Evolutionary conservation across 1,284 basidiomycete genomes (phyloP).

Genomic region (Heliocybe sulcata): DNA sequence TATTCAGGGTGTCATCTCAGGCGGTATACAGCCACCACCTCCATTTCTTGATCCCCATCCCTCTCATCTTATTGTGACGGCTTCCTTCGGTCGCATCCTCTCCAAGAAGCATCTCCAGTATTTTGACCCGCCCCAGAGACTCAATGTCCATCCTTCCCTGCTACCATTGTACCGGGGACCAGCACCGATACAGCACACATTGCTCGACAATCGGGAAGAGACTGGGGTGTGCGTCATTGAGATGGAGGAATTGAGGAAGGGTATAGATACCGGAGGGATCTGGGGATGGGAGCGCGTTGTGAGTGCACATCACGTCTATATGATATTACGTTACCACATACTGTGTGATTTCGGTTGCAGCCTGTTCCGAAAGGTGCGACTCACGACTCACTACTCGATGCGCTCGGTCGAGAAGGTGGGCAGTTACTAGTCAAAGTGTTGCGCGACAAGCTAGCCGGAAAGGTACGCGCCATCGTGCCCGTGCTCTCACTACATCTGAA

Average conservation of each 20-base stretch:
- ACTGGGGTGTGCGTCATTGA: conserved; percentile 70
- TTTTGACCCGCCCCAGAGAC: conserved; percentile 56
- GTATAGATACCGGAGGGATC: conserved; percentile 58
- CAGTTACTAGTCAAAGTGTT: conserved; percentile 66
- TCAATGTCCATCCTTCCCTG: conserved; percentile 92
- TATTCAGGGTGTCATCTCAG: background rate
- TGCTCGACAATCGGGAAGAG: conserved; percentile 53
- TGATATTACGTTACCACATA: conserved; percentile 1
- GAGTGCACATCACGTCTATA: conserved; percentile 11
- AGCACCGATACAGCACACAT: conserved; percentile 85
- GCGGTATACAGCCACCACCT: conserved; percentile 30
- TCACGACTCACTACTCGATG: conserved; percentile 53
- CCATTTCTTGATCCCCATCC: conserved; percentile 33
- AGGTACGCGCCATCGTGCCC: conserved; percentile 24
- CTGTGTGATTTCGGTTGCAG: conserved; percentile 24
- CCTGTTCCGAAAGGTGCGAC: conserved; percentile 36
- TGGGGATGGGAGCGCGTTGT: conserved; percentile 42
- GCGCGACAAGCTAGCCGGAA: conserved; percentile 49
- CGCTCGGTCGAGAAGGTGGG: conserved; percentile 62
- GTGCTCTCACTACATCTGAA: background rate
- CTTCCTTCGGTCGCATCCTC: conserved; percentile 90
- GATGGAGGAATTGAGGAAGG: conserved; percentile 49
- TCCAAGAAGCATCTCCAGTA: conserved; percentile 56
- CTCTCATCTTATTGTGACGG: conserved; percentile 73
- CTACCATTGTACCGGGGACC: conserved; percentile 88